These are phyloP conservation scores for Curvularia verruculosa DNA, from an alignment of 2,329 filamentous ascomycete genomes.

Conservation along the genomic window DNA sequence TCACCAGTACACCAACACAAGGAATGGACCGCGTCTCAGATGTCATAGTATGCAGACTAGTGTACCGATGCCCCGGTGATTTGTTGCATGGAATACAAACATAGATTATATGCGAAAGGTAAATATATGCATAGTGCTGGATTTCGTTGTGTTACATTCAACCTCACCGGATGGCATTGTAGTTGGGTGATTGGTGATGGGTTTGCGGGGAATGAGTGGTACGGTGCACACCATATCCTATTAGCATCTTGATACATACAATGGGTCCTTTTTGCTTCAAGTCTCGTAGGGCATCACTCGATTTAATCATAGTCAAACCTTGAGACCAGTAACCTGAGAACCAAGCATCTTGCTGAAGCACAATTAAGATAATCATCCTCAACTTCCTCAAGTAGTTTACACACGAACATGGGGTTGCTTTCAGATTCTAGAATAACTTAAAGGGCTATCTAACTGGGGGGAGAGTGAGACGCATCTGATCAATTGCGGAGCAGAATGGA, in stretches of 20 bases:
- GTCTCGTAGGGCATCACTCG: background rate
- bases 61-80: no score
- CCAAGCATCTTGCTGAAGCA: background rate
- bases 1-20: conserved; percentile 2
- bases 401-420: conserved; percentile 38
- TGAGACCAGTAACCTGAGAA: background rate
- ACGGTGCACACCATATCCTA: no score
- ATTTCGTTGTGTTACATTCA: no score
- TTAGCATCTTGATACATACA: no score
- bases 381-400: background rate
- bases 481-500: conserved; percentile 34
- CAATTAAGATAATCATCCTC: background rate
- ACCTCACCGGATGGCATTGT: no score
- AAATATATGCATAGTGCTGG: no score
- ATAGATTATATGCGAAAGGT: no score
- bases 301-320: background rate
- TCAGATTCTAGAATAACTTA: conserved; percentile 31
- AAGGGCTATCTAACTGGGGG: no score
- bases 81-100: no score
- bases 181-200: no score
- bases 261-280: background rate
- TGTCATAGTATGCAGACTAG: no score
- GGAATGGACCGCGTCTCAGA: conserved; percentile 44
- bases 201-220: no score
- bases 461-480: conserved; percentile 42